Evolutionary conservation across 164 flowering plant genomes (phyloP), one percentile per base, ranked within the genome.

Genomic region (Tetracentron sinense): DNA sequence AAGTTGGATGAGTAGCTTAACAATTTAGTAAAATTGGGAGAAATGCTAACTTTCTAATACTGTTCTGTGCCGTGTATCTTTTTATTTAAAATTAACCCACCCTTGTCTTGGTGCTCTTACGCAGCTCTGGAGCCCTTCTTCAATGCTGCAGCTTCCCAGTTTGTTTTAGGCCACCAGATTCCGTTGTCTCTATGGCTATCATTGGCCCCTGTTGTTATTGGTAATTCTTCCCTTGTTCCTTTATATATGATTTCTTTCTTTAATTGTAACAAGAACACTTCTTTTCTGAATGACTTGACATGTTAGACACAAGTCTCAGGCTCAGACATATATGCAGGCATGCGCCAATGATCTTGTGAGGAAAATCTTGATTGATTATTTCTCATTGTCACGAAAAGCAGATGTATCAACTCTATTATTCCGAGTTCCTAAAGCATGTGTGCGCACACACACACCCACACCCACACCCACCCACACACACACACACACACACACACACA

Each of bases 141-240:
- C 79, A 82, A 77, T 68, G 86, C 89, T 58, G 68, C 85, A 60
- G 86, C 86, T 67, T 82, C 89, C 69, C 86, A 84, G 70, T 84
- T 82, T 67, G 63, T 84, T 67, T 62, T 84, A 66, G 89, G 89
- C 52, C 89, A 84, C 2, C 84, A 71, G 62, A 80, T 84, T 69
- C 86, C 89, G 11, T 56, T 82, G 25, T 35, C 85, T 29, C 72
- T 84, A 1, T 84, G 89, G 86, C 66, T 82, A 56, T 84, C 89
- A 51, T 68, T 84, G 73, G 82, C 85, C 29, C 89, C 89, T 54
- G 86, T 84, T 64, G 83, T 84, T 59, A 61, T 84, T 49, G 86
- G 89, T 84, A 69, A 60, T 42, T 28, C 17, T 56, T 61, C 12
- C 12, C 42, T 6, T 52, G 46, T 53, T 63, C 44, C 49, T 42